A percentile compares a stretch with the other conserved stretches of the same genome.
These are phyloP conservation scores for Teunomyces kruisii DNA, from an alignment of 805 yeast genomes.

Conservation along the genomic window DNA sequence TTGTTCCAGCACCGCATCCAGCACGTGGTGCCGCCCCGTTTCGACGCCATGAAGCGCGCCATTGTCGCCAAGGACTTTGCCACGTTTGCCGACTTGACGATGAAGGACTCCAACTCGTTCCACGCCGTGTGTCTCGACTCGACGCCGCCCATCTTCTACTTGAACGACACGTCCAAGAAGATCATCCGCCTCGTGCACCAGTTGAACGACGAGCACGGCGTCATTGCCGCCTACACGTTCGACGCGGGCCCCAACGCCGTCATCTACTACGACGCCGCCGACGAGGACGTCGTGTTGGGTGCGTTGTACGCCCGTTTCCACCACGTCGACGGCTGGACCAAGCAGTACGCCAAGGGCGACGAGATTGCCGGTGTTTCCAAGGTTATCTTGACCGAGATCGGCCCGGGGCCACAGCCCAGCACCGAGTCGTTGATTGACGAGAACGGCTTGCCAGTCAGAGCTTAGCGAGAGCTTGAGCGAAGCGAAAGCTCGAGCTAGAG, in stretches of 20 bases:
- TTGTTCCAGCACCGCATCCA: constrained; percentile 77
- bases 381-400: constrained; percentile 82
- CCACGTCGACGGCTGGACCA: constrained; percentile 69
- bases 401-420: constrained; percentile 78
- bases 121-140: constrained; percentile 98
- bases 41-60: constrained; percentile 74
- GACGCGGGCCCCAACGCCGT: constrained; percentile 99
- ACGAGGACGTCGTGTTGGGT: constrained; percentile 74
- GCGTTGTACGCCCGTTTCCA: constrained; percentile 61
- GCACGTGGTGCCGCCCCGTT: constrained; percentile 83
- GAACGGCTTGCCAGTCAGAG: constrained; percentile 56
- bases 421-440: constrained; percentile 55
- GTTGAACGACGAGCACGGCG: constrained; percentile 67
- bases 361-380: constrained; percentile 66
- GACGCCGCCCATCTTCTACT: constrained; percentile 90
- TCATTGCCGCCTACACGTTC: constrained; percentile 92
- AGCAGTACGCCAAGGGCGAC: constrained; percentile 13
- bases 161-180: constrained; percentile 83
- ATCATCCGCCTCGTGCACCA: constrained; percentile 76
- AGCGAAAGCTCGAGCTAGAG: background rate
- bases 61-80: constrained; percentile 74
- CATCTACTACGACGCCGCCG: constrained; percentile 75
- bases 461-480: background rate
- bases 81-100: constrained; percentile 83
- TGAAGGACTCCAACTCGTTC: constrained; percentile 96